Evolutionary conservation across 768 basidiomycete genomes (phyloP).

Genomic region (Neoboletus brunneissimus): DNA sequence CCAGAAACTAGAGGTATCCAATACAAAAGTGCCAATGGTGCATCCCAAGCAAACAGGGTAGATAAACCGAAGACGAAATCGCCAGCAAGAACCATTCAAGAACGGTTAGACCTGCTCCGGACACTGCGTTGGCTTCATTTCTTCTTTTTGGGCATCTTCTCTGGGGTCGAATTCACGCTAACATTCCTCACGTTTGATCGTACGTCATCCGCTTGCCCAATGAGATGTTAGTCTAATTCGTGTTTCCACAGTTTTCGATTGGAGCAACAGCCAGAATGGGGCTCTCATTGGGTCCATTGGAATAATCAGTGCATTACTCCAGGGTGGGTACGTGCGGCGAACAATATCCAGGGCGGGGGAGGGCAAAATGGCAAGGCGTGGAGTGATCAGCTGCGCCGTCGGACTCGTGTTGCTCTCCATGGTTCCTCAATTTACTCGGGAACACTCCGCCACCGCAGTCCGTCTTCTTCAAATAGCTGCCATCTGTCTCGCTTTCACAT

Average conservation of each 20-base stretch:
- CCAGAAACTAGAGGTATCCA: conserved; percentile 79
- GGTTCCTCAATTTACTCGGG: conserved; percentile 56
- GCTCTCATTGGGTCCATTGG: conserved; percentile 84
- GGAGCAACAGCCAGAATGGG: conserved; percentile 88
- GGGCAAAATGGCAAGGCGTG: conserved; percentile 77
- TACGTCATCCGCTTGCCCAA: conserved; percentile 37
- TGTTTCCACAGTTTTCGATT: conserved; percentile 68
- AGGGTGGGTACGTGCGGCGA: conserved; percentile 93
- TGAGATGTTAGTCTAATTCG: neutral
- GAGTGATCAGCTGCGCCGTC: conserved; percentile 68
- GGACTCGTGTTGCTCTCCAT: conserved; percentile 70
- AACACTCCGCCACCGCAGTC: conserved; percentile 43
- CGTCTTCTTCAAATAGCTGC: conserved; percentile 67
- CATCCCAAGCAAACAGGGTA: conserved; percentile 15
- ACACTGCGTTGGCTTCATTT: conserved; percentile 71
- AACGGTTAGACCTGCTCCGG: conserved; percentile 56
- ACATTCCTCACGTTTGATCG: conserved; percentile 92
- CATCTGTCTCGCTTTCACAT: conserved; percentile 87
- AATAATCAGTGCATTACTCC: conserved; percentile 82
- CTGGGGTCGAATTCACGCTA: conserved; percentile 94
- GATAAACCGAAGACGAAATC: conserved; percentile 19
- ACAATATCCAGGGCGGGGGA: conserved; percentile 73
- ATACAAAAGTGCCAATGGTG: conserved; percentile 13
- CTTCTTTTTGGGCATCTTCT: conserved; percentile 85
- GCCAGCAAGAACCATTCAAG: conserved; percentile 31